Evolutionary conservation across 371 early-diverging fungal genomes (phyloP).

Genomic region (Coemansia sp.): DNA sequence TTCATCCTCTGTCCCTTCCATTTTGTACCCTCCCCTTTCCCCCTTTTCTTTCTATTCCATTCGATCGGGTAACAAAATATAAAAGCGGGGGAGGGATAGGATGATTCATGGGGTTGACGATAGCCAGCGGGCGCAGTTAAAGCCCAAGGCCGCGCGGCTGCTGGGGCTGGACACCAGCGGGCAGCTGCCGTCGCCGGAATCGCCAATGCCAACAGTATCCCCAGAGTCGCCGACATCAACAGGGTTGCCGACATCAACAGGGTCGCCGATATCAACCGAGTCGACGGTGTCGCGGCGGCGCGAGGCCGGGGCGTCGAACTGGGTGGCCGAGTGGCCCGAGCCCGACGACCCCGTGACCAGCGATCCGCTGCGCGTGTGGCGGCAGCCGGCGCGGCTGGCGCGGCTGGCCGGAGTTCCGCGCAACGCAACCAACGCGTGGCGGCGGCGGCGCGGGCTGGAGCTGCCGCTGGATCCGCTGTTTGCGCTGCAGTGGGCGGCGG

Average conservation of each 20-base stretch:
- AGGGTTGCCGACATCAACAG: too few species aligned
- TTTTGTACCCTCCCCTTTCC: background rate
- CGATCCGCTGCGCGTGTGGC: constrained; percentile 41
- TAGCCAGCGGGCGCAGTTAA: constrained; percentile 4
- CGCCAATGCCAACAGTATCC: too few species aligned
- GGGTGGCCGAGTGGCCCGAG: background rate
- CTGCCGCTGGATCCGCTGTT: constrained; percentile 61
- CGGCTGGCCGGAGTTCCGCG: constrained; percentile 25
- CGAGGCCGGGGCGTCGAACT: background rate
- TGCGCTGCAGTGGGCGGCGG: constrained; percentile 56
- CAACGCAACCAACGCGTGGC: constrained; percentile 59
- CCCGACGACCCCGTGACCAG: background rate
- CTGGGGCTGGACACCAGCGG: constrained; percentile 26
- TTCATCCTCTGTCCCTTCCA: background rate
- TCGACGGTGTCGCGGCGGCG: constrained; percentile 8
- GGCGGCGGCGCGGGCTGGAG: constrained; percentile 60
- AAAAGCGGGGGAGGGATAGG: background rate
- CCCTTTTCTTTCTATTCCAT: background rate
- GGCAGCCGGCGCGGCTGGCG: constrained; percentile 17
- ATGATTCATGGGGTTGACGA: background rate
- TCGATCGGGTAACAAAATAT: background rate
- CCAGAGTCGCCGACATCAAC: too few species aligned
- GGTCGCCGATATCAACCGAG: too few species aligned
- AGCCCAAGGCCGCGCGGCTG: constrained; percentile 43
- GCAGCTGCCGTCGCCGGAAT: constrained; percentile 18